Conservation (phyloP, 192 early-diverging fungal genomes). For the Coemansia sp. region DNA sequence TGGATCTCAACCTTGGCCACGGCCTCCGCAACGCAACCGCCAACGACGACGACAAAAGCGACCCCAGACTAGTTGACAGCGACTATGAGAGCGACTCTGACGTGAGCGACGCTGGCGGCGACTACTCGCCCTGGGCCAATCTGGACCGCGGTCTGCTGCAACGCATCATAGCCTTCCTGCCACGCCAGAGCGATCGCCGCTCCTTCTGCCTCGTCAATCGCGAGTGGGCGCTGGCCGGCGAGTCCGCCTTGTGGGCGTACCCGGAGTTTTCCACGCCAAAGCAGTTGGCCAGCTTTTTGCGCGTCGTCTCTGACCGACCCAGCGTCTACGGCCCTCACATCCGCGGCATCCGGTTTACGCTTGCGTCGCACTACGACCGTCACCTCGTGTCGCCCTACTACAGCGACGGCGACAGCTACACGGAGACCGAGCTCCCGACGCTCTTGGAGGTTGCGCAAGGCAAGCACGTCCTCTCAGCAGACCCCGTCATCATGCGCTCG, state of each 20-base stretch:
- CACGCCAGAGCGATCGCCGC: conserved; percentile 42
- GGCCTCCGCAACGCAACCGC: conserved; percentile 8
- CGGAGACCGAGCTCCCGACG: conserved; percentile 39
- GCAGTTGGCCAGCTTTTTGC: conserved; percentile 41
- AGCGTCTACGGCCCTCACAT: conserved; percentile 29
- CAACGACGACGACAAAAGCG: conserved; percentile 13
- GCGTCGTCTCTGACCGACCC: conserved; percentile 19
- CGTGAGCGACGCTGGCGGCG: conserved; percentile 14
- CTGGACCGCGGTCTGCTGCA: conserved; percentile 45
- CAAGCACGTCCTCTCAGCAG: conserved; percentile 40
- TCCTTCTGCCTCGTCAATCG: conserved; percentile 39
- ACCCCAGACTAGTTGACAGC: conserved; percentile 8
- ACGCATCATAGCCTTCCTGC: conserved; percentile 38
- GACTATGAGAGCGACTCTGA: conserved; percentile 43
- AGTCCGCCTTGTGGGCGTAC: conserved; percentile 44
- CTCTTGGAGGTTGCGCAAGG: conserved; percentile 42
- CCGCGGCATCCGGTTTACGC: conserved; percentile 48
- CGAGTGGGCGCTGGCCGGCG: conserved; percentile 43
- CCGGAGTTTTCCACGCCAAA: conserved; percentile 43
- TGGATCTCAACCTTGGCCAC: conserved; percentile 42
- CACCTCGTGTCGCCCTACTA: conserved; percentile 29
- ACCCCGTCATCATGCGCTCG: conserved; percentile 32
- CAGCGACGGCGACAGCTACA: conserved; percentile 12
- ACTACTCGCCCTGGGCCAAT: conserved; percentile 17
- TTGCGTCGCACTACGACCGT: conserved; percentile 46